Percentiles rank a stretch among this genome's conserved stretches.
These are phyloP conservation scores for Lasiodiplodia gonubiensis DNA, from an alignment of 2,329 filamentous ascomycete genomes.

Conservation along the genomic window DNA sequence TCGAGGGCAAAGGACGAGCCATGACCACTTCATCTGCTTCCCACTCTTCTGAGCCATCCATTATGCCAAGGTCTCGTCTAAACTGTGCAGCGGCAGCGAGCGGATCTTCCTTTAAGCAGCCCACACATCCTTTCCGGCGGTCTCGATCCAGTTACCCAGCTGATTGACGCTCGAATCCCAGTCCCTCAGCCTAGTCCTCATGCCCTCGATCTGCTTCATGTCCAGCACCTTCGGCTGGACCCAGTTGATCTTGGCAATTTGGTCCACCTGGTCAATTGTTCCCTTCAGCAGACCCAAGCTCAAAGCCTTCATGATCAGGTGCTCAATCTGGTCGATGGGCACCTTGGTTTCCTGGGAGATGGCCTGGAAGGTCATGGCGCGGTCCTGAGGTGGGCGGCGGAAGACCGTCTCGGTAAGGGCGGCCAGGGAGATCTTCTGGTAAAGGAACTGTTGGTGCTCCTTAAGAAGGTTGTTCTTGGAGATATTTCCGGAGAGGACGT, in stretches of 20 bases:
- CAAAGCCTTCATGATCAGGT: constrained; percentile 98
- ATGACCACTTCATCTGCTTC: background rate
- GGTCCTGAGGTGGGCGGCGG: constrained; percentile 91
- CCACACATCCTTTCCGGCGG: constrained; percentile 93
- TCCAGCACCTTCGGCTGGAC: constrained; percentile 98
- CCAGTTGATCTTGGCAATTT: constrained; percentile 95
- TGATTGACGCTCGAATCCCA: constrained; percentile 97
- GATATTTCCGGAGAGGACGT: constrained; percentile 80
- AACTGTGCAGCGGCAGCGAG: background rate
- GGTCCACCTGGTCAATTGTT: constrained; percentile 94
- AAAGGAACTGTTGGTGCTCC: constrained; percentile 81
- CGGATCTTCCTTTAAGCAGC: constrained; percentile 65
- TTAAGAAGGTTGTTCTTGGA: constrained; percentile 78
- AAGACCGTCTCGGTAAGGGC: constrained; percentile 96
- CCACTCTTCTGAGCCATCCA: constrained; percentile 3
- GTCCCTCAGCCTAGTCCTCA: constrained; percentile 85
- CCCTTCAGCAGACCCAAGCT: constrained; percentile 88
- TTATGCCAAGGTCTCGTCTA: constrained; percentile 1
- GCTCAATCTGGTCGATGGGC: constrained; percentile 88
- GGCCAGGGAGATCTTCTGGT: constrained; percentile 97
- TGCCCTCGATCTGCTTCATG: constrained; percentile 91
- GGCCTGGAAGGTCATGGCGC: constrained; percentile 87
- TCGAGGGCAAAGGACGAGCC: background rate
- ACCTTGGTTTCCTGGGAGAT: constrained; percentile 95
- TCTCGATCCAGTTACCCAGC: constrained; percentile 96